Conservation (phyloP, 2,329 filamentous ascomycete genomes). For the Lecanoromycetidae sp. region DNA sequence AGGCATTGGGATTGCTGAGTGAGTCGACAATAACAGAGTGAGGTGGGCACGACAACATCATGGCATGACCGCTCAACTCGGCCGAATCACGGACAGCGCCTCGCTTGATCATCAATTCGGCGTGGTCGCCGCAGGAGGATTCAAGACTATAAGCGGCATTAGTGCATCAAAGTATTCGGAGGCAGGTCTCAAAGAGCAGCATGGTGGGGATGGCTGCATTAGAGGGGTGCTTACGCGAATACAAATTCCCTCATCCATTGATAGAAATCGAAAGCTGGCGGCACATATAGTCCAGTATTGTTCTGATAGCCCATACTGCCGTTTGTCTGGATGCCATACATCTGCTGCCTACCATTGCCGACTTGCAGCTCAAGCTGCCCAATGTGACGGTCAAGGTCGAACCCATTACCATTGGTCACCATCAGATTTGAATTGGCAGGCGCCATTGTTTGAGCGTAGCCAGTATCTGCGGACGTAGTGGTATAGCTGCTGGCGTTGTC, state of each 20-base stretch:
- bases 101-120: conserved; percentile 61
- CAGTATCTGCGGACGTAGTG: background rate
- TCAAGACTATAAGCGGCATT: conserved; percentile 38
- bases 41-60: conserved; percentile 87
- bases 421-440: background rate
- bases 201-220: background rate
- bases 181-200: too few species aligned
- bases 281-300: too few species aligned
- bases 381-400: background rate
- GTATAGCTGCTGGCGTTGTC: background rate
- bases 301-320: too few species aligned
- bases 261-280: too few species aligned
- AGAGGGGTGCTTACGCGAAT: too few species aligned
- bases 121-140: conserved; percentile 86
- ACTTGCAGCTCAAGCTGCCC: background rate
- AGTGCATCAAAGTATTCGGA: background rate
- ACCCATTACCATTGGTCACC: background rate
- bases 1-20: conserved; percentile 38
- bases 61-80: conserved; percentile 71
- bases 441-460: background rate
- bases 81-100: conserved; percentile 45
- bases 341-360: background rate
- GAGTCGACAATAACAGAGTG: conserved; percentile 41
- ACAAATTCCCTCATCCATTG: too few species aligned
- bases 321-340: background rate